Evolutionary conservation across 306 rosid species (phyloP).

Genomic region (Coriaria nepalensis): DNA sequence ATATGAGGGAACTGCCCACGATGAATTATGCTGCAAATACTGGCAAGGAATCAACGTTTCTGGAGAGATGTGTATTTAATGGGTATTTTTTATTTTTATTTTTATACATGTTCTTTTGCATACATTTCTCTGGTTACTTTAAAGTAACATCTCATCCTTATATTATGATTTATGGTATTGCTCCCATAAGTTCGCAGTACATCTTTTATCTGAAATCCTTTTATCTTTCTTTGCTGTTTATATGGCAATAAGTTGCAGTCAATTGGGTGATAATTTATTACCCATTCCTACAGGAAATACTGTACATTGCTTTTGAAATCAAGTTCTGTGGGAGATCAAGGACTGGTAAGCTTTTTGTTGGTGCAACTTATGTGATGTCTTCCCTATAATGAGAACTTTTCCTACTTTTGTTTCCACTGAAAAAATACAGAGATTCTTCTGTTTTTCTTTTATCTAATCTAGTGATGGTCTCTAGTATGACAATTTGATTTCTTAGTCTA

Average conservation of each 20-base stretch:
- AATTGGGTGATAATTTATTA: not conserved
- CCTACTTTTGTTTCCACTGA: no score
- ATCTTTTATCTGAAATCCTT: not conserved
- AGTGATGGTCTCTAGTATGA: no score
- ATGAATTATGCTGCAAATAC: conserved; percentile 92
- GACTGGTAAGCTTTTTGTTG: conserved; percentile 36
- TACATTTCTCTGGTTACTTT: conserved; percentile 4
- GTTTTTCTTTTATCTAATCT: no score
- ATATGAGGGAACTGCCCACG: conserved; percentile 61
- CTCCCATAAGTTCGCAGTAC: no score
- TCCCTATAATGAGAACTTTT: not conserved
- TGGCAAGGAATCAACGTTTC: conserved; percentile 67
- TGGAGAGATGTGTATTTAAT: conserved; percentile 72
- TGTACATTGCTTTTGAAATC: conserved; percentile 60
- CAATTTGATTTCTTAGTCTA: no score
- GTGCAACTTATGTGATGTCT: not conserved
- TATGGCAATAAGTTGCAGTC: conserved; percentile 1
- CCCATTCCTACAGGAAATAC: conserved; percentile 54
- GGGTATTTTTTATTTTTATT: conserved; percentile 36
- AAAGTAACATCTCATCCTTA: no score
- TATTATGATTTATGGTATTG: no score
- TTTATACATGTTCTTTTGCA: conserved; percentile 6
- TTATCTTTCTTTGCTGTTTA: not conserved
- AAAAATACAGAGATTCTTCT: no score
- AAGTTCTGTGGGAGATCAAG: conserved; percentile 19